Evolutionary conservation across 495 filamentous ascomycete species (phyloP), one percentile per base, ranked within the genome.

Genomic region (Chaetomidium leptoderma): DNA sequence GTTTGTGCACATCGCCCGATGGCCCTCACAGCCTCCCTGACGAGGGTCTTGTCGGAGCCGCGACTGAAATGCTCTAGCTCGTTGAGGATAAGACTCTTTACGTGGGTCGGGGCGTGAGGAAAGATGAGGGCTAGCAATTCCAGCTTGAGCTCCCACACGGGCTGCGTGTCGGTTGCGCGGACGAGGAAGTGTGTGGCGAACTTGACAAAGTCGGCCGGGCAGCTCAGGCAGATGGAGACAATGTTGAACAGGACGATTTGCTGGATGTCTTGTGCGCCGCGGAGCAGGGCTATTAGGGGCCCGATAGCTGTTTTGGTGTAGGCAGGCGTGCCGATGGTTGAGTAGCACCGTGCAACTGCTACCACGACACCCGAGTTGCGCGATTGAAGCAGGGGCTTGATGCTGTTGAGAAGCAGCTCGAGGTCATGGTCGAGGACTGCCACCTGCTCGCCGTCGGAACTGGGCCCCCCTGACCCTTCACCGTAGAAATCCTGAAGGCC

Each of bases 361-460:
- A 97, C 81, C 47, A 98, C 86, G 17, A 97, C 92, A 30, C 89
- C 92, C 0, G 92, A 88, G 66, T 96, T 98, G 51, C 95, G 87
- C 45, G 87, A 95, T 60, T 95, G 89, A 11, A 97, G 74, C n/a
- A 98, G 79, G 19, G 90, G 80, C 57, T 83, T 86, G 70, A 89
- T 91, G 19, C 84, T 80, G 63, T 85, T 88, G 16, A 98, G 75
- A 29, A 98, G 80, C 14, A 95, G 72, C 51, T 90, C 86, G 10
- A 97, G 81, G 65, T 97, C 93, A 9, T 89, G 82, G 63, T 97
- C 91, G 29, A 95, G 63, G 0, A 87, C 66, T 11, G 76, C 60
- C 16, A 85, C 73, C 60, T 86, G 75, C 54, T 87, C 79, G n/a
- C 72, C 75, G 14, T 81, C 76, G 0, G 74, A 71, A 11, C 75